phyloP scores from a whole-genome alignment of 352 stramenopile species.

The Phytophthora citricola region DNA sequence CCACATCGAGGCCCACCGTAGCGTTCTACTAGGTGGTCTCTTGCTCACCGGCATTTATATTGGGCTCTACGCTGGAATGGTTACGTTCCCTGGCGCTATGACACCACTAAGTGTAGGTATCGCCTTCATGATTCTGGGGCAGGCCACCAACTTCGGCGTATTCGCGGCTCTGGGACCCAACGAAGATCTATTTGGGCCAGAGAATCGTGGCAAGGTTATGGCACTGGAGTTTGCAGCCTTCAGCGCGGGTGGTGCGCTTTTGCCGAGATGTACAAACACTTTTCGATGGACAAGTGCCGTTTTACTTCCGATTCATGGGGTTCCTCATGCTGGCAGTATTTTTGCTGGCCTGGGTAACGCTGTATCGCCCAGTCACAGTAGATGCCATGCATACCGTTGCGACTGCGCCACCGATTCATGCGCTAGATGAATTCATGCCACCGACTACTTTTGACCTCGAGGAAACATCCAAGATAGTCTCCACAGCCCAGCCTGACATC shows the following conservation, averaged over 20 bases:
- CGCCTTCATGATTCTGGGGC: slow-evolving; percentile 63
- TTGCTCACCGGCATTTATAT: slow-evolving; percentile 57
- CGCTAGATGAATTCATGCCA: too few species aligned
- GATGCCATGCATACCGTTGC: too few species aligned
- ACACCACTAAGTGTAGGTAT: slow-evolving; percentile 57
- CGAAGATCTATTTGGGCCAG: slow-evolving; percentile 72
- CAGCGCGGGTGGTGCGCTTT: slow-evolving; percentile 77
- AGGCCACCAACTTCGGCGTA: slow-evolving; percentile 74
- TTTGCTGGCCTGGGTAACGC: slow-evolving; percentile 57
- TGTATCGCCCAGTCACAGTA: too few species aligned
- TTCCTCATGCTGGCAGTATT: slow-evolving; percentile 59
- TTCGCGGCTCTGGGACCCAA: slow-evolving; percentile 78
- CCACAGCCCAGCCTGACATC: too few species aligned
- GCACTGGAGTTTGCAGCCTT: slow-evolving; percentile 69
- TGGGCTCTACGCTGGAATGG: slow-evolving; percentile 46
- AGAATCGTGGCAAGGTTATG: slow-evolving; percentile 78
- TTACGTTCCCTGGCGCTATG: slow-evolving; percentile 39
- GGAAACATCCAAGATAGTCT: too few species aligned
- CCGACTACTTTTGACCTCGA: too few species aligned
- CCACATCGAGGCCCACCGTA: slow-evolving; percentile 64
- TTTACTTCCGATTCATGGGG: slow-evolving; percentile 79
- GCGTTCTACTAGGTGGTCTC: slow-evolving; percentile 52
- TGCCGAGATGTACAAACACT: slow-evolving; percentile 66
- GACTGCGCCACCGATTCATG: too few species aligned
- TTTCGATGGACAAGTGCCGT: slow-evolving; percentile 59